phyloP scores from a whole-genome alignment of 73 alveolate genomes.

The Effrenium voratum region DNA sequence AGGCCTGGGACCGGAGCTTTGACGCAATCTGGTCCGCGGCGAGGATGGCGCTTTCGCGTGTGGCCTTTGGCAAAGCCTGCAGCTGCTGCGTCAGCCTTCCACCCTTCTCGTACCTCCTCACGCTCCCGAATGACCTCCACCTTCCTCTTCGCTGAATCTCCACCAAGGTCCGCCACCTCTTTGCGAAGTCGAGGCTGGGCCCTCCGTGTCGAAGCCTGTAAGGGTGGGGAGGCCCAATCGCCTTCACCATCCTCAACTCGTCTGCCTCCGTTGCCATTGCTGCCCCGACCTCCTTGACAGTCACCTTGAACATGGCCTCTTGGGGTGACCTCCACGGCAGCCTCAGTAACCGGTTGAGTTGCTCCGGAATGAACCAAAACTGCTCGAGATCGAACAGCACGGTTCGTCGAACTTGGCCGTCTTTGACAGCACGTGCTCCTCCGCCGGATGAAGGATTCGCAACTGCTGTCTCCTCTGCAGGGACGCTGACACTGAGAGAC shows the following conservation, averaged over 20 bases:
- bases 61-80: background rate
- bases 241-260: background rate
- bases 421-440: background rate
- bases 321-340: too few species aligned
- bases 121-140: constrained; percentile 9
- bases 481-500: background rate
- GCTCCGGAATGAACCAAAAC: background rate
- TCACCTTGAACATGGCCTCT: background rate
- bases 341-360: background rate
- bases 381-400: background rate
- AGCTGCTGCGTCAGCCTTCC: background rate
- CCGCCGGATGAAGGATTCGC: constrained; percentile 9
- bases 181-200: background rate
- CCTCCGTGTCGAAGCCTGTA: constrained; percentile 48
- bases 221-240: constrained; percentile 24
- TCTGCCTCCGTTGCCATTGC: background rate
- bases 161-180: background rate
- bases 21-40: background rate
- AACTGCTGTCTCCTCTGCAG: background rate
- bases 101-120: constrained; percentile 50
- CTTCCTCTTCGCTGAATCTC: constrained; percentile 20
- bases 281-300: background rate
- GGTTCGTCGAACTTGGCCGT: constrained; percentile 63
- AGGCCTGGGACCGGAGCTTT: background rate
- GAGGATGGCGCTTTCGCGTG: background rate